Conservation (phyloP, 805 yeast species). For the Kodamaea restingae region DNA sequence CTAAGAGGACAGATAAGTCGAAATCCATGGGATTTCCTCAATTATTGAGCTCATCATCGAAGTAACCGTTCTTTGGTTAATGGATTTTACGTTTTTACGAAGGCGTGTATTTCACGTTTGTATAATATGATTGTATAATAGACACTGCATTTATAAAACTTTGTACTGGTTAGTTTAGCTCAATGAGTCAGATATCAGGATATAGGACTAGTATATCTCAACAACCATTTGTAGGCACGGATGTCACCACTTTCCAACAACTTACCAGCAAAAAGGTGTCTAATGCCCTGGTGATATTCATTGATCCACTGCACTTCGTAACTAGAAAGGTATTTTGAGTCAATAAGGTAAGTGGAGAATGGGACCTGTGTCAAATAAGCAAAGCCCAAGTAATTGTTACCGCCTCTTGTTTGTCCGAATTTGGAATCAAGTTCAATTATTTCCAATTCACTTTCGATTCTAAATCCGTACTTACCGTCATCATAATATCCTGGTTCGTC, state of each 20-base stretch:
- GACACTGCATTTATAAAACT: too few species aligned
- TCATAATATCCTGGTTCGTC: constrained; percentile 95
- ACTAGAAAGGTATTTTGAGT: constrained; percentile 23
- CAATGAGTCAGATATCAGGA: neutral
- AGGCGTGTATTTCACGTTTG: neutral
- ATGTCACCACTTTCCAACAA: constrained; percentile 53
- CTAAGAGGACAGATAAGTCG: constrained; percentile 15
- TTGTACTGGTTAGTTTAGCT: neutral
- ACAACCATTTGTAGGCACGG: constrained; percentile 67
- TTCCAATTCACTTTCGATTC: constrained; percentile 81
- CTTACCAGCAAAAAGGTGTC: constrained; percentile 27
- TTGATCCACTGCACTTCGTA: constrained; percentile 38
- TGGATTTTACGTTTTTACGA: neutral
- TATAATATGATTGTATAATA: too few species aligned
- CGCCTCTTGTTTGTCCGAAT: constrained; percentile 34
- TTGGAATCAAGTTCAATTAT: constrained; percentile 43
- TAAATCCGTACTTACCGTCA: constrained; percentile 84
- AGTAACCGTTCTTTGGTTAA: too few species aligned
- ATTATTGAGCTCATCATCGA: constrained; percentile 5
- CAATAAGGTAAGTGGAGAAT: constrained; percentile 34
- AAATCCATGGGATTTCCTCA: constrained; percentile 22
- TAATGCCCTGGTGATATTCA: constrained; percentile 31
- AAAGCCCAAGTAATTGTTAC: constrained; percentile 32
- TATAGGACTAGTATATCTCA: constrained; percentile 50
- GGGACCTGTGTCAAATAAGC: constrained; percentile 42